phyloP scores from a whole-genome alignment of 2,329 filamentous ascomycete species.

The Dactylellina drechsleri region DNA sequence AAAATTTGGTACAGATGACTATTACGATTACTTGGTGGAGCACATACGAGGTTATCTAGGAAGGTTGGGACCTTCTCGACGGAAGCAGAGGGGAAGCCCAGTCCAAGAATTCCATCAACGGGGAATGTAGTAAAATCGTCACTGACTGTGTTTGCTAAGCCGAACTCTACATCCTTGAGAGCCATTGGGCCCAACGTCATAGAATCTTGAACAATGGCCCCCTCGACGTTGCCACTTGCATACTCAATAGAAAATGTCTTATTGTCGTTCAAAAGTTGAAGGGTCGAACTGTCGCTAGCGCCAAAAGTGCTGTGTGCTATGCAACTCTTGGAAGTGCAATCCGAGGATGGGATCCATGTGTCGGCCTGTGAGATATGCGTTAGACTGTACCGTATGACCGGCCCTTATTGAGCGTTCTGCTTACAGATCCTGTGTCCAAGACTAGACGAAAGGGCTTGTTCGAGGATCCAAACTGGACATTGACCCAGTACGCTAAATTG shows the following conservation, averaged over 20 bases:
- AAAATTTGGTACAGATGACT: neutral
- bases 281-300: conserved; percentile 71
- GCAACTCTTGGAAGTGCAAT: conserved; percentile 75
- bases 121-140: conserved; percentile 79
- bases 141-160: conserved; percentile 76
- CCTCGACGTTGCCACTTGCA: conserved; percentile 78
- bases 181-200: conserved; percentile 74
- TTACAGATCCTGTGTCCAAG: conserved; percentile 71
- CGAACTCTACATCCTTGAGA: conserved; percentile 72
- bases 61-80: conserved; percentile 70
- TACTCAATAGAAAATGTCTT: conserved; percentile 75
- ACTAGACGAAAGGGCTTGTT: conserved; percentile 70
- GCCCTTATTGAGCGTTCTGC: neutral
- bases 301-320: conserved; percentile 76
- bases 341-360: conserved; percentile 82
- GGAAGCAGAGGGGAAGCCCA: conserved; percentile 71
- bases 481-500: conserved; percentile 54
- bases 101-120: conserved; percentile 86
- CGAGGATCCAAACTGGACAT: conserved; percentile 69
- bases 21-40: neutral
- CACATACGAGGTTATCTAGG: conserved; percentile 69
- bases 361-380: conserved; percentile 63
- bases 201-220: conserved; percentile 73
- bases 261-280: conserved; percentile 64
- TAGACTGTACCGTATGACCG: conserved; percentile 15